Percentiles rank a stretch among this genome's conserved stretches.
Conservation (phyloP, 352 stramenopile genomes). For the Phytopythium montanum region DNA sequence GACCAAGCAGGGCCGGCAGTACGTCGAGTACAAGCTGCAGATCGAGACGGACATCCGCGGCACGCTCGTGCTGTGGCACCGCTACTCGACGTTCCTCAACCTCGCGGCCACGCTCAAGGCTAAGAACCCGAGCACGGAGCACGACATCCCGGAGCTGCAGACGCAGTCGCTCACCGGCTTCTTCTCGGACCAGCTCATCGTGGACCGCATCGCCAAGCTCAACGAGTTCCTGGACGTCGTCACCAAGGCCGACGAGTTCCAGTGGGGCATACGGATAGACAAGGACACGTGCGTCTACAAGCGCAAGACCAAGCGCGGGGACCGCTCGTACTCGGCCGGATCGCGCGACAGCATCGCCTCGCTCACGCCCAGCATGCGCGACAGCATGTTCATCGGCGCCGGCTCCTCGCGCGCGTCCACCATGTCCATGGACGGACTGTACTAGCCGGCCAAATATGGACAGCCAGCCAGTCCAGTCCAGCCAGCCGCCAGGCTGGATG, state of each 20-base stretch:
- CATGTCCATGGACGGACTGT: slow-evolving; percentile 52
- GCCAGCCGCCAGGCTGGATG: no score
- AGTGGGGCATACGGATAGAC: slow-evolving; percentile 89
- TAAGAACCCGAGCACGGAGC: slow-evolving; percentile 71
- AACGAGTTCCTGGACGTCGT: slow-evolving; percentile 87
- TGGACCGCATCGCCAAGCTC: slow-evolving; percentile 81
- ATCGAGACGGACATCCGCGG: slow-evolving; percentile 86
- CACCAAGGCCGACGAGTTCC: slow-evolving; percentile 81
- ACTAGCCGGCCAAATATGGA: slow-evolving; percentile 3
- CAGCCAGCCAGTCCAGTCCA: no score
- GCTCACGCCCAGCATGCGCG: slow-evolving; percentile 64
- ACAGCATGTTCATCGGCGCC: slow-evolving; percentile 67
- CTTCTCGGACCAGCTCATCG: slow-evolving; percentile 84
- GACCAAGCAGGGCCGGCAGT: slow-evolving; percentile 81
- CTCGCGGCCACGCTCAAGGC: slow-evolving; percentile 75
- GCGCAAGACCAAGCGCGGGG: slow-evolving; percentile 75
- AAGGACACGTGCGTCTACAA: slow-evolving; percentile 90
- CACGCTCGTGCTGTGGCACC: slow-evolving; percentile 85
- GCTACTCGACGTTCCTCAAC: slow-evolving; percentile 88
- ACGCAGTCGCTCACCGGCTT: slow-evolving; percentile 80
- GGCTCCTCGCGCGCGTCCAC: slow-evolving; percentile 55
- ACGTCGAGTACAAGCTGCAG: slow-evolving; percentile 87
- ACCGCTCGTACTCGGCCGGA: slow-evolving; percentile 59
- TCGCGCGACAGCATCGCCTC: slow-evolving; percentile 79
- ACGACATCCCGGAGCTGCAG: slow-evolving; percentile 78